Evolutionary conservation across 2,329 filamentous ascomycete species (phyloP), one percentile per base, ranked within the genome.

Genomic region (Stachybotrys chlorohalonatus): DNA sequence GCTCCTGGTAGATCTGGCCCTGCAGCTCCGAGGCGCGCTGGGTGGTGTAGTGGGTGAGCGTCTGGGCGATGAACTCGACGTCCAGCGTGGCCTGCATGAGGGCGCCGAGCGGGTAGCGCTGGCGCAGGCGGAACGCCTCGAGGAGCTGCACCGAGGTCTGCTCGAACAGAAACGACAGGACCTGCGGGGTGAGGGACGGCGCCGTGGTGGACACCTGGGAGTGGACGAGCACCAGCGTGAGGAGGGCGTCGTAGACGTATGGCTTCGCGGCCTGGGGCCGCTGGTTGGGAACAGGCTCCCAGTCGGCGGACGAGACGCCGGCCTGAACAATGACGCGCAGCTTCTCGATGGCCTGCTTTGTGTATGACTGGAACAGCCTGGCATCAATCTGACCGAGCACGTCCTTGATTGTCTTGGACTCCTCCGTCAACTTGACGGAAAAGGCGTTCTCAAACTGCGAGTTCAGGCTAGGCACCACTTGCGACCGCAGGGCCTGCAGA

Each of bases 41-140:
- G 0, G 90, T 94, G 0, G 90, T 94, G 70, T 95, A 99, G 62
- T 92, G 86, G 57, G 83, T 89, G 39, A 99, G 80, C 6, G 93
- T 96, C 74, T 99, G 94, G 1, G 92, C 90, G 55, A 97, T 86
- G 66, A 99, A 97, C 71, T 99, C 94, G 1, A 96, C 92, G 66
- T 99, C 94, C 1, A 99, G 82, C 0, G 94, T 99, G 1, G 95
- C 95, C 72, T 99, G 95, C 86, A 97, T 95, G 52, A 99, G 81
- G 7, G 89, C 86, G 6, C 87, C 78, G 0, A 99, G 83, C 1
- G 84, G 81, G 72, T 94, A 97, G 17, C 76, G 77, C 5, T 77
- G 70, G 7, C 86, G 84, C 42, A 68, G 81, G 77, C 74, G 75
- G 77, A 97, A 96, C 0, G 90, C 86, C 31, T 86, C 81, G 15